Evolutionary conservation across 2,329 filamentous ascomycete genomes (phyloP).

Genomic region (Microsporum canis): DNA sequence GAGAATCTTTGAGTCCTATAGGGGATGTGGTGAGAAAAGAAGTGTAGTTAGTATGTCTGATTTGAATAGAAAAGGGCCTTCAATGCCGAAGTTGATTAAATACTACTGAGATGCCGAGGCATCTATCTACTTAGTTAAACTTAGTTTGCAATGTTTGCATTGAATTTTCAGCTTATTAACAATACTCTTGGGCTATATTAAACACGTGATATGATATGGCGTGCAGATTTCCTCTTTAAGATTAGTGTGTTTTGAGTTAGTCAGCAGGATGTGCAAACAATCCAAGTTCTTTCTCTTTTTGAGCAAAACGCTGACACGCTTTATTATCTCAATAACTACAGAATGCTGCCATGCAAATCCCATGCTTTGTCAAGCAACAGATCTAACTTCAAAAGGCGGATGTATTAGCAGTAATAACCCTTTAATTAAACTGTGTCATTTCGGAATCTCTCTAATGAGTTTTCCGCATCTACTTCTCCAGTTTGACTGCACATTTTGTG

Average conservation of each 20-base stretch:
- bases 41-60: background rate
- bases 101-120: background rate
- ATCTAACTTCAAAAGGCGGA: background rate
- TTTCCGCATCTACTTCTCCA: constrained; percentile 91
- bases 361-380: background rate
- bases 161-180: background rate
- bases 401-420: background rate
- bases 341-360: background rate
- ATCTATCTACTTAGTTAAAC: background rate
- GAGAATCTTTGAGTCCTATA: background rate
- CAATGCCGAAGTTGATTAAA: background rate
- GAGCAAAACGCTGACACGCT: too few relatives aligned
- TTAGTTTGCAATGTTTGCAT: background rate
- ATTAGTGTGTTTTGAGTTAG: background rate
- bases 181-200: background rate
- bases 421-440: constrained; percentile 51
- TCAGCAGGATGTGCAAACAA: too few relatives aligned
- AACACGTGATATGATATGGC: too few relatives aligned
- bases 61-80: background rate
- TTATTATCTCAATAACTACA: too few relatives aligned
- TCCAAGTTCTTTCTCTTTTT: too few relatives aligned
- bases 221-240: background rate
- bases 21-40: background rate
- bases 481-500: constrained; percentile 83
- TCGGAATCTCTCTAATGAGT: constrained; percentile 79